Conservation (phyloP, 2,329 filamentous ascomycete genomes). For the Pseudopithomyces maydicus region DNA sequence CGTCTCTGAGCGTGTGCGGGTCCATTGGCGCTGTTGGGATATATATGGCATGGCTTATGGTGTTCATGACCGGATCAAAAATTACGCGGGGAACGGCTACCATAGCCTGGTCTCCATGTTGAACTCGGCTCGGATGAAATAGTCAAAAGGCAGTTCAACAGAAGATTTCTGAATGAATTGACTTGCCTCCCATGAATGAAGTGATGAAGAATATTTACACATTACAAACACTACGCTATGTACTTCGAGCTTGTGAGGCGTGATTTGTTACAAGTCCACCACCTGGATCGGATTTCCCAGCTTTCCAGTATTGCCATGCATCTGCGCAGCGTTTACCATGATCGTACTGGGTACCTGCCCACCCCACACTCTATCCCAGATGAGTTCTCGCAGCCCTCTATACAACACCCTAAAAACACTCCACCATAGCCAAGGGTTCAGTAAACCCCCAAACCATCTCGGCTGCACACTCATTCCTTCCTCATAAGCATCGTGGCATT, state of each 20-base stretch:
- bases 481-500: conserved; percentile 73
- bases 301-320: conserved; percentile 54
- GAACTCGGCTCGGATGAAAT: conserved; percentile 39
- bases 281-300: conserved; percentile 54
- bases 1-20: conserved; percentile 78
- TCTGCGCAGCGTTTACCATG: conserved; percentile 67
- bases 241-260: conserved; percentile 22
- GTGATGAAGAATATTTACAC: conserved; percentile 36
- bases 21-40: conserved; percentile 42
- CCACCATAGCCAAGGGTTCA: conserved; percentile 54
- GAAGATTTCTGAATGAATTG: conserved; percentile 43
- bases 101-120: conserved; percentile 47
- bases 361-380: conserved; percentile 66
- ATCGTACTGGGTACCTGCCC: conserved; percentile 55
- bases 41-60: conserved; percentile 41
- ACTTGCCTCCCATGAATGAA: conserved; percentile 19
- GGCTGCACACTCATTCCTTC: conserved; percentile 56
- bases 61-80: conserved; percentile 41
- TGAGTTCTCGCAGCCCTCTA: conserved; percentile 59
- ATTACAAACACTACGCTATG: conserved; percentile 34
- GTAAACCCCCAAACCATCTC: conserved; percentile 43
- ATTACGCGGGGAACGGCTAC: conserved; percentile 48
- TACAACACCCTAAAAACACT: conserved; percentile 57
- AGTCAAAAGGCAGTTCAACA: conserved; percentile 43
- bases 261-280: conserved; percentile 43